Conservation (phyloP, 176 grass and related monocot genomes). For the Rhipidocladum racemiflorum region DNA sequence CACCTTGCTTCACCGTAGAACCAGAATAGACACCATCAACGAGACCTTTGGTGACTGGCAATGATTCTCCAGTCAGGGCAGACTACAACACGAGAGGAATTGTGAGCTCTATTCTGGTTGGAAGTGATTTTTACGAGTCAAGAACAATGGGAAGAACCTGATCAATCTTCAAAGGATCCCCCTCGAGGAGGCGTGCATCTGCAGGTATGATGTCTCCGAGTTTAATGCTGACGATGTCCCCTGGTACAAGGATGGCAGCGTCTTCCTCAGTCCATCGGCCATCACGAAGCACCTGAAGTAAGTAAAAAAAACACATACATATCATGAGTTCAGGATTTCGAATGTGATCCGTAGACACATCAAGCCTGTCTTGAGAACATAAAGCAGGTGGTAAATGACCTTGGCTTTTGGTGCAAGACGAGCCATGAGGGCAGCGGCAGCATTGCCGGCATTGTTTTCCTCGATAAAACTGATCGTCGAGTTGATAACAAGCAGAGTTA, state of each 20-base stretch:
- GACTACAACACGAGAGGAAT: constrained; percentile 39
- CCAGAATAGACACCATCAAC: constrained; percentile 81
- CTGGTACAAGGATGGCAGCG: constrained; percentile 64
- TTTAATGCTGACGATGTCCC: constrained; percentile 69
- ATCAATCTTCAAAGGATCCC: constrained; percentile 82
- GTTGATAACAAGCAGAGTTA: constrained; percentile 68
- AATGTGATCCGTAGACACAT: neutral
- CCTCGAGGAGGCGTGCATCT: constrained; percentile 73
- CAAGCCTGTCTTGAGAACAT: neutral
- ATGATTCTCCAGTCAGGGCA: constrained; percentile 66
- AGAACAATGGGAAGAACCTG: constrained; percentile 45
- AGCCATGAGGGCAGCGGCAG: constrained; percentile 72
- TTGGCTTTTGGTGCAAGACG: constrained; percentile 73
- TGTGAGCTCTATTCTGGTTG: too few species aligned
- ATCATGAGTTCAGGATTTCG: neutral
- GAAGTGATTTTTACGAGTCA: neutral
- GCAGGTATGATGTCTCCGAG: constrained; percentile 76
- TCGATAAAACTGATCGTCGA: constrained; percentile 76
- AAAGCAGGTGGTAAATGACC: constrained; percentile 18
- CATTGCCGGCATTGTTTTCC: constrained; percentile 77
- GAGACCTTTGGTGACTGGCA: constrained; percentile 65
- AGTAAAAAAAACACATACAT: neutral
- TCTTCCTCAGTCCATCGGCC: constrained; percentile 67
- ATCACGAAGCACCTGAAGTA: constrained; percentile 54
- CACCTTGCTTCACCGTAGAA: constrained; percentile 74